A percentile compares a stretch with the other conserved stretches of the same genome.
phyloP scores from a whole-genome alignment of 805 yeast species.

The Saturnispora ahearnii region DNA sequence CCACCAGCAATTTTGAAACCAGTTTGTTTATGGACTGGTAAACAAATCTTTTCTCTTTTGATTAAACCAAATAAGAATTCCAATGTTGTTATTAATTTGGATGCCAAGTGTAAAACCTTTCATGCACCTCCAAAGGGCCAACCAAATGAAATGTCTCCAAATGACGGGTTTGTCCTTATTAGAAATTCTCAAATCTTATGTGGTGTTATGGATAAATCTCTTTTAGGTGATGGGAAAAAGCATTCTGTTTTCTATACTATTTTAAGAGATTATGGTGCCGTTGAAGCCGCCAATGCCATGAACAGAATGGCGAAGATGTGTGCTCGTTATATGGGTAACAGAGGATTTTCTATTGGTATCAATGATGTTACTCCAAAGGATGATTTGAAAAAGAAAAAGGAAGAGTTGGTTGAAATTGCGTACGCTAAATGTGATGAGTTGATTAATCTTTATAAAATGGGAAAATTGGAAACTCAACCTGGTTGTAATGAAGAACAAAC shows the following conservation, averaged over 20 bases:
- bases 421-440: slow-evolving; percentile 86
- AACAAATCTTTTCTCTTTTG: slow-evolving; percentile 82
- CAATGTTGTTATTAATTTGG: slow-evolving; percentile 79
- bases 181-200: slow-evolving; percentile 81
- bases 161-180: slow-evolving; percentile 88
- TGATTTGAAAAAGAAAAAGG: slow-evolving; percentile 69
- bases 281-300: slow-evolving; percentile 93
- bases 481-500: slow-evolving; percentile 99
- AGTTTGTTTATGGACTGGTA: slow-evolving; percentile 89
- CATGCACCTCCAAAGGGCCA: slow-evolving; percentile 62
- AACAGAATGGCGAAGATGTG: slow-evolving; percentile 98
- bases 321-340: slow-evolving; percentile 87
- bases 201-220: slow-evolving; percentile 96
- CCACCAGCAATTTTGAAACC: slow-evolving; percentile 95
- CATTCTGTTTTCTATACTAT: slow-evolving; percentile 94
- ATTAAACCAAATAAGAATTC: slow-evolving; percentile 73
- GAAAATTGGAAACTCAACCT: slow-evolving; percentile 94
- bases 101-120: slow-evolving; percentile 89
- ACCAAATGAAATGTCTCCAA: slow-evolving; percentile 93
- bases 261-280: slow-evolving; percentile 92
- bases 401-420: slow-evolving; percentile 81
- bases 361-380: slow-evolving; percentile 92
- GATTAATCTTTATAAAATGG: slow-evolving; percentile 66
- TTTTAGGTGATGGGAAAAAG: slow-evolving; percentile 96
- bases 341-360: slow-evolving; percentile 97